These are phyloP conservation scores for Verbascum thapsus DNA, from an alignment of 257 asterid species.

Conservation along the genomic window DNA sequence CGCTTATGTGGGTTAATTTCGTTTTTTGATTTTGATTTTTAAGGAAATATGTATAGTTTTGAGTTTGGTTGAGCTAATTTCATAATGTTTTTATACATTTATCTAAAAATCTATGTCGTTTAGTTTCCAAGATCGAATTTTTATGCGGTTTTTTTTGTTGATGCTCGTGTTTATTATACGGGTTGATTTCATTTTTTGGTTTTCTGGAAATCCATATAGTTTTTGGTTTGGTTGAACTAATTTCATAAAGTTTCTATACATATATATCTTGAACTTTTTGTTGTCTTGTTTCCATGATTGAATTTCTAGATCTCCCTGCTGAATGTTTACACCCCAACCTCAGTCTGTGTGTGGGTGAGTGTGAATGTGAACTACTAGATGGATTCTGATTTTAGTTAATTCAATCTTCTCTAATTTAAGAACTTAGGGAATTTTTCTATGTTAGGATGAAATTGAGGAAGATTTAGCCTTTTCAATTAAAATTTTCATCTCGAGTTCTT, in stretches of 20 bases:
- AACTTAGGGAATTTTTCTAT: conserved; percentile 15
- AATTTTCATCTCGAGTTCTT: too few species aligned
- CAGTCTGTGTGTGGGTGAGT: too few species aligned
- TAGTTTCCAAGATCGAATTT: conserved; percentile 17
- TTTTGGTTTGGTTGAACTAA: neutral
- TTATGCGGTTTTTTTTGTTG: too few species aligned
- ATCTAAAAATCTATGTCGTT: conserved; percentile 1
- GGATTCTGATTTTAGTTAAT: neutral
- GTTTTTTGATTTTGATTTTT: conserved; percentile 8
- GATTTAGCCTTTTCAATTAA: too few species aligned
- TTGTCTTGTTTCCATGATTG: conserved; percentile 10
- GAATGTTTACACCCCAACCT: conserved; percentile 1
- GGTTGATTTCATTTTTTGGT: conserved; percentile 4
- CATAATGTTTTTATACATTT: neutral
- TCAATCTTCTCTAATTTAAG: neutral
- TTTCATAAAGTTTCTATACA: neutral
- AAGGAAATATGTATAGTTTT: neutral
- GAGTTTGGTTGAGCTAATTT: neutral
- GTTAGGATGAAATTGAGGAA: conserved; percentile 1
- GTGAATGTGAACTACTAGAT: neutral
- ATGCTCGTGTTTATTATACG: too few species aligned
- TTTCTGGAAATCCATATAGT: conserved; percentile 1
- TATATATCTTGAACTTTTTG: too few species aligned
- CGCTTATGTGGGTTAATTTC: neutral
- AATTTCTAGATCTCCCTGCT: conserved; percentile 25